Evolutionary conservation across 2,329 filamentous ascomycete species (phyloP), one percentile per base, ranked within the genome.

Genomic region (Fusarium vanettenii): DNA sequence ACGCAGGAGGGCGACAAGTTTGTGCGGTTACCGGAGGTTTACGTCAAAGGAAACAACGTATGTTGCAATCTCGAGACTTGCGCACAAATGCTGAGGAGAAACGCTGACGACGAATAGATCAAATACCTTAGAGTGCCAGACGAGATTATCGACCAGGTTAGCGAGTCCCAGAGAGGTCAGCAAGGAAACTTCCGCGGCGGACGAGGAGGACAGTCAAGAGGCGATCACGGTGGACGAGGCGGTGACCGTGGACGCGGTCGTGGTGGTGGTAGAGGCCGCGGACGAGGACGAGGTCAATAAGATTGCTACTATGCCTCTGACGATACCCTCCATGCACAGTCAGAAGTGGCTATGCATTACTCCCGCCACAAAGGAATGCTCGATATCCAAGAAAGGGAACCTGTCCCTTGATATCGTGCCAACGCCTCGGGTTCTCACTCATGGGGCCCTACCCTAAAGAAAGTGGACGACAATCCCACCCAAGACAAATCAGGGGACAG

Each of bases 1-100:
- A 61, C 70, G 91, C 70, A 93, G 91, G 96, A 98, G 80, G 97
- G 95, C 73, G 95, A 98, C 84, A 95, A 94, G 82, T 99, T 99
- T 84, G 93, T 95, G 84, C 90, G 95, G 81, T 86, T 99, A 84
- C 92, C 95, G 39, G 97, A 99, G 83, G 95, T 96, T 68, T 99
- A 99, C 81, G 94, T 99, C 61, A 93, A 97, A 82, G 97, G 97
- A 71, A 99, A 98, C 85, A 99, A 98, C 82, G 96, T 98, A 85
- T 71, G 93, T 87, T 27, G 16, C 31, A 18, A 10, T 2, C 8
- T 31, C 16, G 4, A 10, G 11, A 14, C 14, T 25, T 41, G 31
- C 8, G 29, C 25, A 25, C 16, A 1, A 39, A 27, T 4, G 9
- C 16, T 16, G 13, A 55, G n/a, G 22, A 43, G 14, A 25, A n/a